phyloP scores from a whole-genome alignment of 345 rosid species.

The Isatis tinctoria region DNA sequence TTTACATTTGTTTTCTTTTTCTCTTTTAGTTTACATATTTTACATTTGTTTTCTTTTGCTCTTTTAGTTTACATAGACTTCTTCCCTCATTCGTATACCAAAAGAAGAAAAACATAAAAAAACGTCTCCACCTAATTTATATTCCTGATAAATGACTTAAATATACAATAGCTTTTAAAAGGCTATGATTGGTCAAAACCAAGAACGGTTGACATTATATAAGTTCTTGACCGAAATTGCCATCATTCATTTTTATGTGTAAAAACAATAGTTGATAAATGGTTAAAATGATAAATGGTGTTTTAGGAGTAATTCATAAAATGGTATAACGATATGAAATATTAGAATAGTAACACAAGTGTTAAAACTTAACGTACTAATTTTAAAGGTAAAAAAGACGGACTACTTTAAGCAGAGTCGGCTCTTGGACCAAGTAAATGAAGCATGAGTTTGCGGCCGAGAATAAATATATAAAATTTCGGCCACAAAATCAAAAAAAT shows the following conservation, averaged over 20 bases:
- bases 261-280: not conserved
- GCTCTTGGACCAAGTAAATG: too few species aligned
- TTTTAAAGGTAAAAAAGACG: too few species aligned
- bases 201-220: not conserved
- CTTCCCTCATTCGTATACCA: not conserved
- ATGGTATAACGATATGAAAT: not conserved
- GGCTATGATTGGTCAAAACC: constrained; percentile 2
- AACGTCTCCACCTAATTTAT: not conserved
- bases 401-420: too few species aligned
- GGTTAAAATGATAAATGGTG: not conserved
- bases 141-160: constrained; percentile 6
- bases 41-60: not conserved
- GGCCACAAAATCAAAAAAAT: too few species aligned
- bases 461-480: too few species aligned
- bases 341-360: not conserved
- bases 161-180: not conserved
- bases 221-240: not conserved
- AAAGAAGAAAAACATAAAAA: not conserved
- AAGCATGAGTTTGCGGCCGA: too few species aligned
- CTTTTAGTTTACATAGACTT: not conserved
- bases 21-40: not conserved
- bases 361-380: not conserved
- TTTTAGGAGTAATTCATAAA: not conserved
- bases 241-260: not conserved
- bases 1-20: not conserved